Evolutionary conservation across 2,329 filamentous ascomycete species (phyloP).

Genomic region (Davidsoniella virescens): DNA sequence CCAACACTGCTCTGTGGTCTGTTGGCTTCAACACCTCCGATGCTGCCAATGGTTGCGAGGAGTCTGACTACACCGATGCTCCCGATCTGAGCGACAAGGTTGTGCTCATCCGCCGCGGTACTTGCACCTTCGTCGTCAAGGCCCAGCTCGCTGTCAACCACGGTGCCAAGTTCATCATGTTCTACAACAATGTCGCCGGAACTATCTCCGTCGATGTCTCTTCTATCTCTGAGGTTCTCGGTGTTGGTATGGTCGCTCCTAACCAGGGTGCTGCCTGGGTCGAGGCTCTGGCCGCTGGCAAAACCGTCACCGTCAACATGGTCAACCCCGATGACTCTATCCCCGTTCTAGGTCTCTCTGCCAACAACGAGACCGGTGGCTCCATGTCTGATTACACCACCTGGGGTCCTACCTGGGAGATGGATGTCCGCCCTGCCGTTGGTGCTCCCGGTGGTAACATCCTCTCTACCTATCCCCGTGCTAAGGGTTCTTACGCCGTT

Average conservation of each 20-base stretch:
- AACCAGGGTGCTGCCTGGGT: slow-evolving; percentile 29
- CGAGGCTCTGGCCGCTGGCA: slow-evolving; percentile 25
- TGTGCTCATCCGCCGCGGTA: slow-evolving; percentile 43
- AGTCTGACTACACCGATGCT: slow-evolving; percentile 31
- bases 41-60: slow-evolving; percentile 33
- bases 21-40: slow-evolving; percentile 32
- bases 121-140: slow-evolving; percentile 39
- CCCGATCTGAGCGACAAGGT: slow-evolving; percentile 41
- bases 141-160: slow-evolving; percentile 32
- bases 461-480: slow-evolving; percentile 35
- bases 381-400: slow-evolving; percentile 35
- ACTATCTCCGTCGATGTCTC: slow-evolving; percentile 22
- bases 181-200: slow-evolving; percentile 39
- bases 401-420: slow-evolving; percentile 46
- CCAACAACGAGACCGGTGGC: slow-evolving; percentile 32
- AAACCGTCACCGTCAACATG: slow-evolving; percentile 29
- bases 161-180: slow-evolving; percentile 43
- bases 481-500: slow-evolving; percentile 27
- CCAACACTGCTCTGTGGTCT: slow-evolving; percentile 33
- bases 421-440: slow-evolving; percentile 39
- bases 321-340: slow-evolving; percentile 23
- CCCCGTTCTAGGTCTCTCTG: slow-evolving; percentile 19
- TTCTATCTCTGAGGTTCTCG: slow-evolving; percentile 20
- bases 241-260: slow-evolving; percentile 26
- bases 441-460: slow-evolving; percentile 41